These are phyloP conservation scores for Scutellaria galericulata DNA, from an alignment of 257 asterid species.

Conservation along the genomic window DNA sequence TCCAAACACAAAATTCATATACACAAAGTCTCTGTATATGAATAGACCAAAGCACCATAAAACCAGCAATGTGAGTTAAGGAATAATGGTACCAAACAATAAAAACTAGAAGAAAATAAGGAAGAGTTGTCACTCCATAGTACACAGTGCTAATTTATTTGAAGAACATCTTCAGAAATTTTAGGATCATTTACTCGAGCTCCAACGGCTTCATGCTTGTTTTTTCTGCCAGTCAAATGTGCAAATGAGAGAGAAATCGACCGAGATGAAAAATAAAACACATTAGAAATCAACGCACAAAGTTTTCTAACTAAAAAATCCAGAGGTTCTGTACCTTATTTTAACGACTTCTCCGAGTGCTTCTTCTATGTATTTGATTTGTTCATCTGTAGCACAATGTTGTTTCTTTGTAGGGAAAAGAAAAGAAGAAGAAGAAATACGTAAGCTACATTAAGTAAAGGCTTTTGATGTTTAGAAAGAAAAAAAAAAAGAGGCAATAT, in stretches of 20 bases:
- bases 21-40: no score
- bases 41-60: no score
- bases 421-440: not conserved
- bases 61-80: no score
- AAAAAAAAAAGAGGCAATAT: slow-evolving; percentile 1
- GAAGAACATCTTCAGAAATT: not conserved
- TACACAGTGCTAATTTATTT: not conserved
- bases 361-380: not conserved
- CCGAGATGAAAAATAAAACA: not conserved
- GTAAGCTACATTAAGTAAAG: not conserved
- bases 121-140: not conserved
- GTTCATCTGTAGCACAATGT: not conserved
- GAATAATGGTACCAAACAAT: no score
- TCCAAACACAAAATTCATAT: no score
- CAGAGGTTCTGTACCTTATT: not conserved
- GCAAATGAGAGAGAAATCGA: not conserved
- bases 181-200: not conserved
- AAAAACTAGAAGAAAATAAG: not conserved
- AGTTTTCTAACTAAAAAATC: not conserved
- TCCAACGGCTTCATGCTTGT: not conserved
- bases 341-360: slow-evolving; percentile 14
- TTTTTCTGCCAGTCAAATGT: not conserved
- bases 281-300: not conserved
- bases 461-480: not conserved
- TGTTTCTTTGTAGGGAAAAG: not conserved